Evolutionary conservation across 2,329 filamentous ascomycete genomes (phyloP), one percentile per base, ranked within the genome.

Genomic region (Beauveria scarabaeidicola): DNA sequence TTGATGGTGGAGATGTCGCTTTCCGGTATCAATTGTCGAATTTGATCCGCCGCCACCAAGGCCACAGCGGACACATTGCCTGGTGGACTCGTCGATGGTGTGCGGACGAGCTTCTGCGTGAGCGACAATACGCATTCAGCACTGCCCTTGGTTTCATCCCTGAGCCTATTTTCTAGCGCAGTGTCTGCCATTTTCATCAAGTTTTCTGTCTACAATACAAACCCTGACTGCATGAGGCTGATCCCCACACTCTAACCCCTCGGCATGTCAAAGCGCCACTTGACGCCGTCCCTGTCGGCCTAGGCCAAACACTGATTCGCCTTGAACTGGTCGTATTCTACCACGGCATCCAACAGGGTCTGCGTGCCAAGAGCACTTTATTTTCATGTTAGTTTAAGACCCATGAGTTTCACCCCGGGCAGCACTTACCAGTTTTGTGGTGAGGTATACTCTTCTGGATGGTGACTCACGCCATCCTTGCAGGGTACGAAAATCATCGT

Each of bases 401-500:
- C 13, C 19, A n/a, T 17, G 15, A 27, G n/a, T 44, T 5, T 7
- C 15, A 40, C 56, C 19, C 9, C 40, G 4, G 6, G 9, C n/a
- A 15, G 52, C 11, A 40, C 50, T 11, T 54, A 61, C 59, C 69
- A 76, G 52, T 74, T 69, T 51, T 73, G 69, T 0, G 70, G 67
- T n/a, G 65, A 70, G 25, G 68, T 72, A 52, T 69, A 74, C 61
- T 72, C 70, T 7, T 70, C 68, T 0, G 73, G 73, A 17, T 70
- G 69, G 52, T 75, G 73, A 61, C 73, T 75, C 5, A 75, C 65
- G 5, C 73, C 73, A 21, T 70, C 65, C 54, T 64, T 68, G 51
- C 70, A 73, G 0, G 70, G 72, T 6, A 72, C 69, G 52, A 75
- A 75, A 38, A 75, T 72, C 73, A 75, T 75, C 21, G 68, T 67